Conservation (phyloP, 1,284 basidiomycete genomes). For the Phenoliferia sp. region DNA sequence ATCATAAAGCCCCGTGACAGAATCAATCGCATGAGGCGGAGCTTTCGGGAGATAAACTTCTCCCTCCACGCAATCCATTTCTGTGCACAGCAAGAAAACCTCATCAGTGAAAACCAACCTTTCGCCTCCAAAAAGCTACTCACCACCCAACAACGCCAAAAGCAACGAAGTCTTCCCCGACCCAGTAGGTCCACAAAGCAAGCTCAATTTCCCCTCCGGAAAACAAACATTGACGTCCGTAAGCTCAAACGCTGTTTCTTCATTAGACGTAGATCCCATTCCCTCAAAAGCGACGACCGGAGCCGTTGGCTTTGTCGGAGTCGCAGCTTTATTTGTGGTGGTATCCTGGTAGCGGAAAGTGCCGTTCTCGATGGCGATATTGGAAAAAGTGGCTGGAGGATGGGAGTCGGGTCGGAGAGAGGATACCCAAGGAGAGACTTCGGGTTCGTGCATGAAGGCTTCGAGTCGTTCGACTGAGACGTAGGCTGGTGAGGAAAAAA, state of each 20-base stretch:
- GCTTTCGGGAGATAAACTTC: constrained; percentile 61
- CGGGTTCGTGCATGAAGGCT: constrained; percentile 74
- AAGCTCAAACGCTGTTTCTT: constrained; percentile 55
- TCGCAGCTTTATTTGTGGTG: neutral
- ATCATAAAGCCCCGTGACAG: constrained; percentile 16
- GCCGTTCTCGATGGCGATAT: constrained; percentile 45
- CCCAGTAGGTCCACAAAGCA: constrained; percentile 70
- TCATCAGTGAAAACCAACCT: neutral
- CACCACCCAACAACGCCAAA: constrained; percentile 30
- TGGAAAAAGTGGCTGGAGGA: neutral
- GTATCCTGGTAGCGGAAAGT: constrained; percentile 24
- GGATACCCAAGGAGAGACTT: constrained; percentile 49
- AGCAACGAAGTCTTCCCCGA: constrained; percentile 69
- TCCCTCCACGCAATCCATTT: constrained; percentile 64
- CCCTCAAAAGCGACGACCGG: neutral
- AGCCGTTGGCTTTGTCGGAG: neutral
- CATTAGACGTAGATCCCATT: neutral
- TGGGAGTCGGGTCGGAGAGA: constrained; percentile 1
- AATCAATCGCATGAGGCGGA: constrained; percentile 38
- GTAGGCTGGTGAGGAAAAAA: constrained; percentile 38
- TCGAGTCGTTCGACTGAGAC: constrained; percentile 76
- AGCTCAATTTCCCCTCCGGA: constrained; percentile 60
- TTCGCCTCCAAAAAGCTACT: neutral
- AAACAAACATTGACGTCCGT: constrained; percentile 61
- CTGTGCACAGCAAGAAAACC: constrained; percentile 36